Evolutionary conservation across 768 basidiomycete genomes (phyloP).

Genomic region (Suillus variegatus): DNA sequence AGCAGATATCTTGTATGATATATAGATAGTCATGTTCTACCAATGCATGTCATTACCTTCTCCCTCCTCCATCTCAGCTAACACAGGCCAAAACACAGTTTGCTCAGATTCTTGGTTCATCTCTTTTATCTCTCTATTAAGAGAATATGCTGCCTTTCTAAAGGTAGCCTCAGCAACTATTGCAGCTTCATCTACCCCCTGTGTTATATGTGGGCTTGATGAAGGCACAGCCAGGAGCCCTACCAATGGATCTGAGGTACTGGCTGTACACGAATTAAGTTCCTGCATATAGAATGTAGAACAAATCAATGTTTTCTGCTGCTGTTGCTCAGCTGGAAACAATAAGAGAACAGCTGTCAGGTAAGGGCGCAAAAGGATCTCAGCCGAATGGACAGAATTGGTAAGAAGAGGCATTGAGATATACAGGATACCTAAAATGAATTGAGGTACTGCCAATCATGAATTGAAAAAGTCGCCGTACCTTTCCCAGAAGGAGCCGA

Average conservation of each 20-base stretch:
- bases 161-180: conserved; percentile 58
- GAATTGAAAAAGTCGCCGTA: conserved; percentile 35
- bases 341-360: conserved; percentile 46
- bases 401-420: conserved; percentile 50
- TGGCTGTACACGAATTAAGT: neutral
- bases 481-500: conserved; percentile 76
- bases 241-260: conserved; percentile 12
- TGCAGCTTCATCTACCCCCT: conserved; percentile 58
- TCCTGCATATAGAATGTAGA: conserved; percentile 50
- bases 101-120: neutral
- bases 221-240: conserved; percentile 27
- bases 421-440: conserved; percentile 56
- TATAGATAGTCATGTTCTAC: neutral
- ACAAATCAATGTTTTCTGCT: conserved; percentile 48
- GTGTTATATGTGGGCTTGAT: conserved; percentile 42
- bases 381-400: conserved; percentile 28
- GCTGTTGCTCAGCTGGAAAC: conserved; percentile 9
- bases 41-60: neutral
- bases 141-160: conserved; percentile 41
- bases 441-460: conserved; percentile 7
- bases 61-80: neutral
- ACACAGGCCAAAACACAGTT: neutral
- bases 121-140: conserved; percentile 19
- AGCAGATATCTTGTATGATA: no score
- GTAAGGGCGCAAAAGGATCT: conserved; percentile 56